Conservation (phyloP, 179 eudicot genomes). For the Carnegiea gigantea region DNA sequence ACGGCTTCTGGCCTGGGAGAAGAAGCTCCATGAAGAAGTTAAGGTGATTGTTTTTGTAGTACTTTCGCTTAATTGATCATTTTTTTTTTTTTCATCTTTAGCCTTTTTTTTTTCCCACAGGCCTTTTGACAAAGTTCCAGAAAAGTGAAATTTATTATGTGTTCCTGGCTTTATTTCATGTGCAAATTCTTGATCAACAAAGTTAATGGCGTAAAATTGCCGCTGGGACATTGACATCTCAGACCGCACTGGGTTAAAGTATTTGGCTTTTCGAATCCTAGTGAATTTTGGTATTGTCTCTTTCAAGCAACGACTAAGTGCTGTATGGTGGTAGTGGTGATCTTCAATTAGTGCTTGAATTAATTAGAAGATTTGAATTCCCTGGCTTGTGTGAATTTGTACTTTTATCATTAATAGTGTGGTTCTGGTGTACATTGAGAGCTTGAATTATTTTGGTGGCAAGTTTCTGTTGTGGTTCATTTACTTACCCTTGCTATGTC, state of each 20-base stretch:
- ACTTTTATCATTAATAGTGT: neutral
- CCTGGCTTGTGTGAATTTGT: neutral
- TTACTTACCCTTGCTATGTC: neutral
- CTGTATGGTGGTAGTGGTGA: constrained; percentile 8
- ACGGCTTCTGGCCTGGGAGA: constrained; percentile 95
- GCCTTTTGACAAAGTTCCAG: constrained; percentile 24
- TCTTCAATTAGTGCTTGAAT: constrained; percentile 1
- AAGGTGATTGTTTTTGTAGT: constrained; percentile 45
- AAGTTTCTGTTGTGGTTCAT: neutral
- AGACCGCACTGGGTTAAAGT: constrained; percentile 29
- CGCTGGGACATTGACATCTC: constrained; percentile 32
- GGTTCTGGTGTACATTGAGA: neutral
- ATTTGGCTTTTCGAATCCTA: constrained; percentile 21
- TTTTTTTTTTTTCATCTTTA: neutral
- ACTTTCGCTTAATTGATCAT: constrained; percentile 8
- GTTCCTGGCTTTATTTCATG: constrained; percentile 14
- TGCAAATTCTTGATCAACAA: constrained; percentile 27
- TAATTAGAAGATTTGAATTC: neutral
- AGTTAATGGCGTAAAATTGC: constrained; percentile 27
- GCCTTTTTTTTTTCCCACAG: neutral
- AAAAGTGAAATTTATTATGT: constrained; percentile 17
- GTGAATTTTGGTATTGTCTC: neutral
- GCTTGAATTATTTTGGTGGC: neutral
- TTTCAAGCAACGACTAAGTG: constrained; percentile 11
- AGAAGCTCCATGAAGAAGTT: constrained; percentile 87